A percentile compares a stretch with the other conserved stretches of the same genome.
These are phyloP conservation scores for Axilococcus clingmanii DNA, from an alignment of 139 green algal species.

Conservation along the genomic window DNA sequence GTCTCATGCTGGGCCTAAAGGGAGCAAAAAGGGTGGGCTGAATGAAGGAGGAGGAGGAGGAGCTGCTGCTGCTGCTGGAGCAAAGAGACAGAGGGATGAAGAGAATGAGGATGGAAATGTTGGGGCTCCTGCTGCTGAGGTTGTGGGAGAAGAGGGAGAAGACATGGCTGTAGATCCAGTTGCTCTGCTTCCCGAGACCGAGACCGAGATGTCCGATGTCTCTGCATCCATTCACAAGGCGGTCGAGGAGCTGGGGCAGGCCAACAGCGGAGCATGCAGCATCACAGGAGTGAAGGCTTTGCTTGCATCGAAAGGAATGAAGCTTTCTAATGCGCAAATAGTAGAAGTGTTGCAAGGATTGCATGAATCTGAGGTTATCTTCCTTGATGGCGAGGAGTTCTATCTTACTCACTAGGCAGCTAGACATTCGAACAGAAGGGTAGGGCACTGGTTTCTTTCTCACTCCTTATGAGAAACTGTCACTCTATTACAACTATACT, in stretches of 20 bases:
- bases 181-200: not conserved
- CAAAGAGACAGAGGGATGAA: not conserved
- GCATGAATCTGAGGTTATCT: conserved; percentile 6
- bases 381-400: conserved; percentile 23
- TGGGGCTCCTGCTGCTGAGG: not conserved
- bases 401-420: conserved; percentile 19
- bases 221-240: conserved; percentile 8
- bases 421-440: no score
- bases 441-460: no score
- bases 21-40: not conserved
- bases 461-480: no score
- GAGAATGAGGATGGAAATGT: conserved; percentile 3
- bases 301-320: conserved; percentile 6
- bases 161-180: not conserved
- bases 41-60: conserved; percentile 1
- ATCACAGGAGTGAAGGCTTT: conserved; percentile 21
- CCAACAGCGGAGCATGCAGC: conserved; percentile 1
- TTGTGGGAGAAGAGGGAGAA: conserved; percentile 1
- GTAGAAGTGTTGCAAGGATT: conserved; percentile 10
- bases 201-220: conserved; percentile 1
- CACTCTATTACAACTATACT: no score
- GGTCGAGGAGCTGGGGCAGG: conserved; percentile 10
- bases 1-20: not conserved
- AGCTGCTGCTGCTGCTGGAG: not conserved
- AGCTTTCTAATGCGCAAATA: conserved; percentile 1